Conservation (phyloP, 371 early-diverging fungal species). For the Rhizopus arrhizus region DNA sequence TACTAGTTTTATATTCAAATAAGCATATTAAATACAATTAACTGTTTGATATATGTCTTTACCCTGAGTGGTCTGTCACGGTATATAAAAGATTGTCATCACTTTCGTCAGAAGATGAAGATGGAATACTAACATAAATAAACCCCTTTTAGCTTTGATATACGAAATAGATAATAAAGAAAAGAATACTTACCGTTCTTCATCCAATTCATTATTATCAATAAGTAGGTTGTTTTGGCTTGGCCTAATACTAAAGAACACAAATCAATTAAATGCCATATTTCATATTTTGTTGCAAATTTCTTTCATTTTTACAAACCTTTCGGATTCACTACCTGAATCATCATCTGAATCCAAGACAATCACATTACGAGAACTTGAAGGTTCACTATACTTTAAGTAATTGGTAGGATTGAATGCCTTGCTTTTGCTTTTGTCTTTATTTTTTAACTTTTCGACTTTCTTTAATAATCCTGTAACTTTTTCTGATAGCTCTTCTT, state of each 20-base stretch:
- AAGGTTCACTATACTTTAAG: neutral
- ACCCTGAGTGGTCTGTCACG: neutral
- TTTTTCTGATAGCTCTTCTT: neutral
- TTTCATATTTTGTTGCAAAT: neutral
- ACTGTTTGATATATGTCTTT: no score
- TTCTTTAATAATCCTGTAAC: neutral
- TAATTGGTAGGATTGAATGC: neutral
- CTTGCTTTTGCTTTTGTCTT: neutral
- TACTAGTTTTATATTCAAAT: no score
- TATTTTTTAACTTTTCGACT: neutral
- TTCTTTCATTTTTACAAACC: neutral
- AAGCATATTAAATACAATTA: no score
- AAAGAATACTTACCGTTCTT: neutral
- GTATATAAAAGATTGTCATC: neutral
- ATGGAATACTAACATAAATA: neutral
- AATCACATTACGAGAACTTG: neutral
- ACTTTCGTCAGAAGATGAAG: neutral
- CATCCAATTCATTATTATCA: no score
- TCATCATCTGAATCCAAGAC: slow-evolving; percentile 9
- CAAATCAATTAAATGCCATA: neutral
- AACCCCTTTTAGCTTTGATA: neutral
- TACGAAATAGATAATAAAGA: neutral
- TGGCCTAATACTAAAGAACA: neutral
- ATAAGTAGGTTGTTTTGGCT: neutral
- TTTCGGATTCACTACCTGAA: neutral